These are phyloP conservation scores for Penicillium psychrofluorescens DNA, from an alignment of 495 filamentous ascomycete species.

Conservation along the genomic window DNA sequence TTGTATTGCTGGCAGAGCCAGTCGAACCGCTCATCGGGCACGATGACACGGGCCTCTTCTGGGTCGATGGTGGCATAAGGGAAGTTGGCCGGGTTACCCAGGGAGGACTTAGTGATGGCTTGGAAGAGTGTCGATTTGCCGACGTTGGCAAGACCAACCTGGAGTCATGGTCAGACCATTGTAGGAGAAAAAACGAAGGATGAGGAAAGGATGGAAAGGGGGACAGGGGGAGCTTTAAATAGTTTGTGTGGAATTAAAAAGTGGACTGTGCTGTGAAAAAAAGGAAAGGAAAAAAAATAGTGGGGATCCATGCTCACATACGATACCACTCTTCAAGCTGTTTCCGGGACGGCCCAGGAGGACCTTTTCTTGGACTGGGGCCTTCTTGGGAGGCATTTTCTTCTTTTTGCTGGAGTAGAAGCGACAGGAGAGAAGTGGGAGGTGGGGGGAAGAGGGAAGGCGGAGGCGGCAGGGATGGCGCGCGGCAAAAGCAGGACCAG, in stretches of 20 bases:
- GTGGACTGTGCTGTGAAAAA: constrained; percentile 30
- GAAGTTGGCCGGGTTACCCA: constrained; percentile 99
- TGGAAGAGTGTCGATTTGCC: constrained; percentile 99
- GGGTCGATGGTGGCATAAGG: constrained; percentile 98
- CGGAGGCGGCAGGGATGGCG: constrained; percentile 21
- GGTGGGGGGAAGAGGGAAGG: constrained; percentile 21
- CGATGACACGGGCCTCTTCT: constrained; percentile 95
- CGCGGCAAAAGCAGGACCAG: constrained; percentile 42
- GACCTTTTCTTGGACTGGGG: constrained; percentile 48
- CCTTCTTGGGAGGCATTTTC: constrained; percentile 51
- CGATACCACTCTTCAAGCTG: constrained; percentile 99
- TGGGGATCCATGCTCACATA: constrained; percentile 57
- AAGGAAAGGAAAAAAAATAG: constrained; percentile 21
- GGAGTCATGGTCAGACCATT: constrained; percentile 18
- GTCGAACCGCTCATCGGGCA: constrained; percentile 93
- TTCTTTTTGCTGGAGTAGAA: constrained; percentile 40
- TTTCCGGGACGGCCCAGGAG: constrained; percentile 90
- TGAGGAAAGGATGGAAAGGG: constrained; percentile 13
- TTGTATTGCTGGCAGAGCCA: constrained; percentile 95
- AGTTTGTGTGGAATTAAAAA: constrained; percentile 28
- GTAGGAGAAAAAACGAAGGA: constrained; percentile 9
- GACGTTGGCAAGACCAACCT: constrained; percentile 98
- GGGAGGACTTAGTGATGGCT: constrained; percentile 93
- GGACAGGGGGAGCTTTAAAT: constrained; percentile 18
- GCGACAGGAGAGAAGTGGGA: constrained; percentile 28